Evolutionary conservation across 805 yeast species (phyloP), one percentile per base, ranked within the genome.

Genomic region (Spathaspora boniae): DNA sequence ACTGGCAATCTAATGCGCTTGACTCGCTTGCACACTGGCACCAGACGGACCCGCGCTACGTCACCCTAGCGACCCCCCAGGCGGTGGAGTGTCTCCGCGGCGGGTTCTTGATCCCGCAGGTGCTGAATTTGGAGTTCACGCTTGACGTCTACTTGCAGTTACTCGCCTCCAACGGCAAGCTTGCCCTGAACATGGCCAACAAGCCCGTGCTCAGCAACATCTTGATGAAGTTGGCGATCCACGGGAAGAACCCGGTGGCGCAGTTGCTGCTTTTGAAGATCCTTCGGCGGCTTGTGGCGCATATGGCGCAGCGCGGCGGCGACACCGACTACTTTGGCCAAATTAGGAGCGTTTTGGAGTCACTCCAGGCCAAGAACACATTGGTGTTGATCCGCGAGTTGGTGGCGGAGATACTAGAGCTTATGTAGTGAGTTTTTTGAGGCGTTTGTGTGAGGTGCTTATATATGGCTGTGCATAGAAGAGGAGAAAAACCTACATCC

Each of bases 1-100:
- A 75, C 44, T 76, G 81, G 80, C 78, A 74, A 49, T 68, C 72
- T 14, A 73, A 70, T 47, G 75, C 80, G 2, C 58, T 74, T 41
- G 79, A 76, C 19, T 68, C 80, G 0, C 58, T 76, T 2, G 30
- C 68, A 7, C 53, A 47, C 43, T 71, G 68, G 77, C 53, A 44
- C 40, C 50, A 52, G 43, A 61, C 44, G 36, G 58, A 56, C 32
- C 51, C 54, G 4, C 44, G 37, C 6, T 54, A 33, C 27, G 50
- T 48, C 6, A 45, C 33, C 29, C 53, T 51, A 20, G 59, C 44
- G 18, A 43, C 51, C 35, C 51, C 55, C 16, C 48, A 35, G 15
- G 66, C 56, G 16, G 42, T 43, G 3, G 49, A 50, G 19, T 60
- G 68, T 36, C 46, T 72, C 14, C 42, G 58, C 1, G 55, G 57